phyloP scores from a whole-genome alignment of 345 rosid species.

The Citrus medica region DNA sequence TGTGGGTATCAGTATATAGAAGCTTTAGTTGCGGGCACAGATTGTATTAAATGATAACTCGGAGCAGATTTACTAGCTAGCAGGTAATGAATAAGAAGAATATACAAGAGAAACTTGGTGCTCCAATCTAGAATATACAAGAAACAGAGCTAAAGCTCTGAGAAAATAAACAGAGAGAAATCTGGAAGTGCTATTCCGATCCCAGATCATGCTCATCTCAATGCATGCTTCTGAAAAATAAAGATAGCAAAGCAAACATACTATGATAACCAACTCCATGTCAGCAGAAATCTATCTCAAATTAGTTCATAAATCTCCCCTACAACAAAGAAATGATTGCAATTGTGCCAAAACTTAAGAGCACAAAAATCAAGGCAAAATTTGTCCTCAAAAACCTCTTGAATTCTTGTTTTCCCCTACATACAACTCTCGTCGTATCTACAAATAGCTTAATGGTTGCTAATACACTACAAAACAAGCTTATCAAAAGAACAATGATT shows the following conservation, averaged over 20 bases:
- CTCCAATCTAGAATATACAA: too few species aligned
- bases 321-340: slow-evolving; percentile 25
- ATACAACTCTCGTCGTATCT: slow-evolving; percentile 27
- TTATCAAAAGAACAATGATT: slow-evolving; percentile 30
- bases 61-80: too few species aligned
- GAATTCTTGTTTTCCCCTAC: slow-evolving; percentile 14
- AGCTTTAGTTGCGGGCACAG: too few species aligned
- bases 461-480: slow-evolving; percentile 34
- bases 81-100: too few species aligned
- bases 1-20: too few species aligned
- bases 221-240: not conserved
- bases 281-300: not conserved
- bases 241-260: not conserved
- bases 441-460: slow-evolving; percentile 32
- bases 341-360: slow-evolving; percentile 23
- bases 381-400: slow-evolving; percentile 12
- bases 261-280: not conserved
- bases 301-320: not conserved
- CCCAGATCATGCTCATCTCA: not conserved
- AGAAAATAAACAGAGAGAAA: too few species aligned
- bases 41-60: too few species aligned
- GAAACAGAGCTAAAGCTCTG: too few species aligned
- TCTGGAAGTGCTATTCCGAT: not conserved
- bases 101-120: too few species aligned
- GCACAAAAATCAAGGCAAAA: slow-evolving; percentile 21